phyloP scores from a whole-genome alignment of 192 early-diverging fungal genomes.

The Coemansia sp. region DNA sequence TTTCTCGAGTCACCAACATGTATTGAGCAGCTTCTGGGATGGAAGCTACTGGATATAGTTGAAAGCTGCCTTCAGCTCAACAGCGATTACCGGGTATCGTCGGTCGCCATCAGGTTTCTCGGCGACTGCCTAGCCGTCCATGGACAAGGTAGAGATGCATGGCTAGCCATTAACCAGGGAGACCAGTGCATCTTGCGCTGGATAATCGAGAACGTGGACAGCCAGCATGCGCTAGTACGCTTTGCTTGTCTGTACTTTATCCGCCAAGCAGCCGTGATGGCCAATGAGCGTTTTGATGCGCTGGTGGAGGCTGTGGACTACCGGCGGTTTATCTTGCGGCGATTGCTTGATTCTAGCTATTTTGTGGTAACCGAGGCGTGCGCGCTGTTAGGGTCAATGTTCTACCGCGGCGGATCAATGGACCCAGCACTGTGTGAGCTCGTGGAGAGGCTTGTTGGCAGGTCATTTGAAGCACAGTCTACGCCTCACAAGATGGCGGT shows the following conservation, averaged over 20 bases:
- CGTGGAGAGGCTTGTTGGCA: slow-evolving; percentile 11
- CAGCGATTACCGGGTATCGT: slow-evolving; percentile 40
- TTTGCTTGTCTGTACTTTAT: slow-evolving; percentile 37
- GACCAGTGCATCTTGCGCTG: slow-evolving; percentile 15
- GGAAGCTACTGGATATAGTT: slow-evolving; percentile 14
- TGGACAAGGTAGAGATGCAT: not conserved
- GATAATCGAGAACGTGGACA: slow-evolving; percentile 33
- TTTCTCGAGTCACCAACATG: slow-evolving; percentile 24
- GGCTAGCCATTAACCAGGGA: slow-evolving; percentile 1
- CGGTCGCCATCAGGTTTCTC: slow-evolving; percentile 43
- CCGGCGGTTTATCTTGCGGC: slow-evolving; percentile 19
- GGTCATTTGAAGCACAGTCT: slow-evolving; percentile 14
- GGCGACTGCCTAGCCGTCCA: slow-evolving; percentile 20
- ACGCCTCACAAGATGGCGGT: slow-evolving; percentile 23
- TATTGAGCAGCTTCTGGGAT: slow-evolving; percentile 19
- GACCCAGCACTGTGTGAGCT: slow-evolving; percentile 18
- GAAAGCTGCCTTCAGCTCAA: slow-evolving; percentile 16
- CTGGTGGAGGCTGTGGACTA: slow-evolving; percentile 22
- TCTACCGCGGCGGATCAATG: slow-evolving; percentile 1
- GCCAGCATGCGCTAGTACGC: slow-evolving; percentile 42
- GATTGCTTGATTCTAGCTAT: slow-evolving; percentile 41
- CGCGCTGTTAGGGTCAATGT: slow-evolving; percentile 19
- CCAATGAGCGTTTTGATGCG: not conserved
- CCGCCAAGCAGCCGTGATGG: slow-evolving; percentile 17
- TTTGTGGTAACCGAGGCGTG: slow-evolving; percentile 46